phyloP scores from a whole-genome alignment of 108 stramenopile species.

The Epipyxis sp. region DNA sequence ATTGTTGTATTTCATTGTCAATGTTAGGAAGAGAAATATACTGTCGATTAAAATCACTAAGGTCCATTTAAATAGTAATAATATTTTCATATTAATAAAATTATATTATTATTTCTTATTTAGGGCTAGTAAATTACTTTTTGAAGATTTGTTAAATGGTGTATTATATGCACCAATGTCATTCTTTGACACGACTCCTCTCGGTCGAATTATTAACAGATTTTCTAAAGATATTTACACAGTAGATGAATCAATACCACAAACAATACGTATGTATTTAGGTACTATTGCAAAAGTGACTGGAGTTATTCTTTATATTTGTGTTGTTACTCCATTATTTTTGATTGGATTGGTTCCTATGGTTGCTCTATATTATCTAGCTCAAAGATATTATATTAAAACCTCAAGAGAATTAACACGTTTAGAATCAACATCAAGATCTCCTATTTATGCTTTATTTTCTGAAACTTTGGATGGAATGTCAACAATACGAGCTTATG shows the following conservation, averaged over 20 bases:
- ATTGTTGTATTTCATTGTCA: constrained; percentile 54
- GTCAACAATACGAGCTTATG: constrained; percentile 83
- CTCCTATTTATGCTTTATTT: constrained; percentile 85
- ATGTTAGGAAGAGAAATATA: constrained; percentile 40
- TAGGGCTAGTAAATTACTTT: neutral
- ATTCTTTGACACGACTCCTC: constrained; percentile 68
- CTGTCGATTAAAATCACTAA: neutral
- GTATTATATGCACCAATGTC: constrained; percentile 79
- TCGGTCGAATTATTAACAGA: constrained; percentile 69
- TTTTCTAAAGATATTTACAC: constrained; percentile 85
- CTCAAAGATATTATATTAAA: constrained; percentile 75
- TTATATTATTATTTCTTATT: too few relatives aligned
- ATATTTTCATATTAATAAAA: too few relatives aligned
- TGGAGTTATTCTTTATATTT: constrained; percentile 70
- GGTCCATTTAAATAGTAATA: too few relatives aligned
- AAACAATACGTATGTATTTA: constrained; percentile 66
- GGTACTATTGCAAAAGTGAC: constrained; percentile 64
- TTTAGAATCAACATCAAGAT: constrained; percentile 70
- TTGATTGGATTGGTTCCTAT: constrained; percentile 60
- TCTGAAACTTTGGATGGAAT: constrained; percentile 86
- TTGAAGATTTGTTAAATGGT: constrained; percentile 41
- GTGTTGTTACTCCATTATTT: constrained; percentile 46
- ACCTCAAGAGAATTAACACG: constrained; percentile 84
- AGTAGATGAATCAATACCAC: constrained; percentile 78
- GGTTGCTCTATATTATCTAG: constrained; percentile 60